Conservation (phyloP, 768 basidiomycete species). For the Lyophyllum shimeji region DNA sequence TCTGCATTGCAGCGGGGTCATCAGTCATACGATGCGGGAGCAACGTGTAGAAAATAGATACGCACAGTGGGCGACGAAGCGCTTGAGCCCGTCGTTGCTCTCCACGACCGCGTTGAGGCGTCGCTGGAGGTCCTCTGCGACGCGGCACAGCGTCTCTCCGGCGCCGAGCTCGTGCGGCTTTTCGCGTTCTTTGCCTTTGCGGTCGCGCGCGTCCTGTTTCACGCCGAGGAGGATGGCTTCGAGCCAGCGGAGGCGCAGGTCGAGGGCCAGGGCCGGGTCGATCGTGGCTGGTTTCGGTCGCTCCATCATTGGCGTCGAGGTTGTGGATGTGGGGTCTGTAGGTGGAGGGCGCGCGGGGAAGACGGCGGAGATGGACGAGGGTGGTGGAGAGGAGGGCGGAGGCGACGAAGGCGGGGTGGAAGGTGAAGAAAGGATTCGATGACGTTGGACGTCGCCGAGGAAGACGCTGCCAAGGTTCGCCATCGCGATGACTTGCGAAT, state of each 20-base stretch:
- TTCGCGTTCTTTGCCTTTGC: conserved; percentile 39
- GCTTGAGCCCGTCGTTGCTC: conserved; percentile 67
- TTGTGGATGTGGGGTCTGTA: conserved; percentile 15
- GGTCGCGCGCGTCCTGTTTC: conserved; percentile 38
- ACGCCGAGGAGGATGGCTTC: conserved; percentile 76
- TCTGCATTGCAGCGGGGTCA: conserved; percentile 39
- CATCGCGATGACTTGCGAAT: conserved; percentile 5
- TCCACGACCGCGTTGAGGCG: conserved; percentile 58
- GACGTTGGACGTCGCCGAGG: conserved; percentile 73
- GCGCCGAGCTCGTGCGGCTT: conserved; percentile 37
- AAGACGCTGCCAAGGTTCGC: conserved; percentile 74
- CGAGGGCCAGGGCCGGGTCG: conserved; percentile 66
- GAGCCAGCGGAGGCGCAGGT: conserved; percentile 76
- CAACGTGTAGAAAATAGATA: conserved; percentile 5
- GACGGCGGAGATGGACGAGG: conserved; percentile 33
- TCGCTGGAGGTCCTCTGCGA: conserved; percentile 61
- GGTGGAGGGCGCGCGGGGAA: conserved; percentile 21
- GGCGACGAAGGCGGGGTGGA: conserved; percentile 28
- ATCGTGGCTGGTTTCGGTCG: conserved; percentile 34
- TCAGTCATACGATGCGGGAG: neutral
- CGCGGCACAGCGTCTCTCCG: conserved; percentile 55
- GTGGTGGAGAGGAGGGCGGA: conserved; percentile 38
- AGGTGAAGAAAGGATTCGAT: conserved; percentile 47
- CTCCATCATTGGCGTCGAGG: conserved; percentile 2
- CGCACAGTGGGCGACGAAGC: conserved; percentile 77